Percentiles rank a stretch among this genome's conserved stretches.
These are phyloP conservation scores for Suhomyces atakaporum DNA, from an alignment of 1,139 yeast species.

Conservation along the genomic window DNA sequence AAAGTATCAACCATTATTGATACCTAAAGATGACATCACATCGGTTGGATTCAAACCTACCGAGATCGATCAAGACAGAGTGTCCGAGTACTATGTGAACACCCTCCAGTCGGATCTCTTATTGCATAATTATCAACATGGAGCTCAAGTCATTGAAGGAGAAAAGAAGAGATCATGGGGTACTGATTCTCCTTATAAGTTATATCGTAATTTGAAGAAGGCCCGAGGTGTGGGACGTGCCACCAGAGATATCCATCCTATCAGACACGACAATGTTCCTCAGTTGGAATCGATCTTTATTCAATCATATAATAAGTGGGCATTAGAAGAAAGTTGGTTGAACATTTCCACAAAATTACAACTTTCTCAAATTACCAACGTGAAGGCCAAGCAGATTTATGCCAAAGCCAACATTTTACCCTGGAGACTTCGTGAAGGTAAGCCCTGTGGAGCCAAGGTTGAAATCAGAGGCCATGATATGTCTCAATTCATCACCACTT, in stretches of 20 bases:
- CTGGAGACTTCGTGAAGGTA: constrained; percentile 88
- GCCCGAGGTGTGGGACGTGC: constrained; percentile 69
- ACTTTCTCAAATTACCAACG: constrained; percentile 91
- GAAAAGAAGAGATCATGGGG: constrained; percentile 84
- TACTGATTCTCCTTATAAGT: constrained; percentile 83
- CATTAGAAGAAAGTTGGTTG: constrained; percentile 70
- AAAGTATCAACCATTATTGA: constrained; percentile 63
- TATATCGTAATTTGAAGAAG: constrained; percentile 71
- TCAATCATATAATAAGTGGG: constrained; percentile 76
- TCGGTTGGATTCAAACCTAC: constrained; percentile 78
- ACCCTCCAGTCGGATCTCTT: constrained; percentile 76
- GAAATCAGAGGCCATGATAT: constrained; percentile 78
- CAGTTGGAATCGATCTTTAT: constrained; percentile 63
- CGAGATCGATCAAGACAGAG: constrained; percentile 74
- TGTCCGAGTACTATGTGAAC: constrained; percentile 73
- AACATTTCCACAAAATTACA: constrained; percentile 80
- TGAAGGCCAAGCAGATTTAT: constrained; percentile 71
- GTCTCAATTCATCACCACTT: constrained; percentile 81
- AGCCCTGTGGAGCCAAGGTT: constrained; percentile 89
- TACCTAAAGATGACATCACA: constrained; percentile 68
- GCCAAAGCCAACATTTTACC: constrained; percentile 80
- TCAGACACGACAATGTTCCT: constrained; percentile 71
- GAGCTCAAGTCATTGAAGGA: constrained; percentile 55
- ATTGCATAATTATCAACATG: constrained; percentile 75
- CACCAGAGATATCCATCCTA: constrained; percentile 70